These are phyloP conservation scores for Penicillium sp. DNA, from an alignment of 2,329 filamentous ascomycete species.

Conservation along the genomic window DNA sequence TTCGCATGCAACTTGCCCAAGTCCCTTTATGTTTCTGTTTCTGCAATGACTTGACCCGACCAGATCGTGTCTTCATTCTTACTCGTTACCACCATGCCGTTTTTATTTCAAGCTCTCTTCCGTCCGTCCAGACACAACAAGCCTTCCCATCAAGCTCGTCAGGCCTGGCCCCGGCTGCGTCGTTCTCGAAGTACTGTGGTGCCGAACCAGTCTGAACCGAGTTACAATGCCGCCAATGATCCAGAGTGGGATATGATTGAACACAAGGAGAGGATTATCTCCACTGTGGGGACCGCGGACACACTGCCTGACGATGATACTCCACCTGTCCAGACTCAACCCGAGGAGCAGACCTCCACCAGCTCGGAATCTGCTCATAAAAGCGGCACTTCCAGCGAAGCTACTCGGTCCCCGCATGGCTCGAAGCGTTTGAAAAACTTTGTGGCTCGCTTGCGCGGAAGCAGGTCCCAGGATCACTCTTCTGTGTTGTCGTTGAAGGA, in stretches of 20 bases:
- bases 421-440: slow-evolving; percentile 12
- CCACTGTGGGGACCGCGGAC: background rate
- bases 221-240: background rate
- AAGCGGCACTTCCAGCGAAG: background rate
- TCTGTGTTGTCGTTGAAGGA: slow-evolving; percentile 3
- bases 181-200: slow-evolving; percentile 8
- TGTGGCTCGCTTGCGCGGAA: slow-evolving; percentile 10
- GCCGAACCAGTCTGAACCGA: background rate
- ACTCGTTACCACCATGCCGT: slow-evolving; percentile 10
- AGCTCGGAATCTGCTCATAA: background rate
- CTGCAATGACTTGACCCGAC: background rate
- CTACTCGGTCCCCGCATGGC: slow-evolving; percentile 7
- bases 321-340: background rate
- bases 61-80: background rate
- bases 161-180: slow-evolving; percentile 10
- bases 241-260: background rate
- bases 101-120: slow-evolving; percentile 9
- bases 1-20: background rate
- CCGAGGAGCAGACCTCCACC: background rate
- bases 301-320: background rate
- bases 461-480: slow-evolving; percentile 8
- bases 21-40: background rate
- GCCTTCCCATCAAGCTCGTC: slow-evolving; percentile 4
- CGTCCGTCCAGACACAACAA: slow-evolving; percentile 4
- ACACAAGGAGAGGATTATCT: background rate